Evolutionary conservation across 257 asterid species (phyloP).

Genomic region (Gentiana macrophylla): DNA sequence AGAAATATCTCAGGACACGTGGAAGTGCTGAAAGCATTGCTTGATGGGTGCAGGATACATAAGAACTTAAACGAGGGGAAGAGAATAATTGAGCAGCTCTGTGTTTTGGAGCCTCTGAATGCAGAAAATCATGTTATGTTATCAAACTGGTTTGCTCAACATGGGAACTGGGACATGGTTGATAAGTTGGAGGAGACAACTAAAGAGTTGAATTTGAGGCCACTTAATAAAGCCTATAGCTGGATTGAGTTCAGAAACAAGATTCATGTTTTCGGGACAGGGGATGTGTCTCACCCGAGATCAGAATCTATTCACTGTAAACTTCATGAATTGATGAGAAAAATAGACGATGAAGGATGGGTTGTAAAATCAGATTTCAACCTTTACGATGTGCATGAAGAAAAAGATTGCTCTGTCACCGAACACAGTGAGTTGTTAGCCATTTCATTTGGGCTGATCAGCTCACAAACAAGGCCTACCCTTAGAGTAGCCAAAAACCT

Average conservation of each 20-base stretch:
- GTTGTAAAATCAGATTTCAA: slow-evolving; percentile 6
- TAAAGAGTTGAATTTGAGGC: slow-evolving; percentile 11
- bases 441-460: slow-evolving; percentile 21
- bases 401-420: slow-evolving; percentile 14
- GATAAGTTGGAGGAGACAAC: slow-evolving; percentile 13
- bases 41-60: slow-evolving; percentile 22
- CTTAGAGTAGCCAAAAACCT: slow-evolving; percentile 17
- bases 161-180: slow-evolving; percentile 13
- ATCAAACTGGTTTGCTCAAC: slow-evolving; percentile 18
- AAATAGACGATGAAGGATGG: slow-evolving; percentile 10
- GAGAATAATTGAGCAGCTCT: slow-evolving; percentile 13
- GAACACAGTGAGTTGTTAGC: slow-evolving; percentile 22
- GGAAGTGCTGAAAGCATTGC: slow-evolving; percentile 26
- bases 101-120: slow-evolving; percentile 20
- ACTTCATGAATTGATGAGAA: slow-evolving; percentile 9
- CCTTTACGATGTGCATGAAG: slow-evolving; percentile 19
- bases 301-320: slow-evolving; percentile 8
- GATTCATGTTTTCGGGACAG: slow-evolving; percentile 24
- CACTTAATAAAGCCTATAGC: slow-evolving; percentile 18
- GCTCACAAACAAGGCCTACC: slow-evolving; percentile 5
- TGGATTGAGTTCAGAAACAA: slow-evolving; percentile 25
- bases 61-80: slow-evolving; percentile 8
- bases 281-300: slow-evolving; percentile 21
- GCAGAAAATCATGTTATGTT: slow-evolving; percentile 15
- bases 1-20: slow-evolving; percentile 9